Percentiles rank a stretch among this genome's conserved stretches.
Conservation (phyloP, 2,329 filamentous ascomycete species). For the Penicillium sp. region DNA sequence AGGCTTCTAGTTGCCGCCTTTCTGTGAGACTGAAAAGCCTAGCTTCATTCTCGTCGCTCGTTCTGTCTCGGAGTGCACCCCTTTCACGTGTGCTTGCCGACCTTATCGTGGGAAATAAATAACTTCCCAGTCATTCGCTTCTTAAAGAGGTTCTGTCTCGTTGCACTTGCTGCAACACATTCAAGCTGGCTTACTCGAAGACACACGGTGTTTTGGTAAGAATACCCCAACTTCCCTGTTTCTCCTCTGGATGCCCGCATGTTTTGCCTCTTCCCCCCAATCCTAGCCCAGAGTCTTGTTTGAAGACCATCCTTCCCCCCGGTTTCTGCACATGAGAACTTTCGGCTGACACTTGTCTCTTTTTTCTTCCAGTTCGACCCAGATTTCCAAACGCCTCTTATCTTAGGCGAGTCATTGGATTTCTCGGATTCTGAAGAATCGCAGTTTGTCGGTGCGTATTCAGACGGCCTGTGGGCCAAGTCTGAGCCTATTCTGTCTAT, state of each 20-base stretch:
- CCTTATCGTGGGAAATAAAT: constrained; percentile 38
- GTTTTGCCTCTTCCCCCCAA: constrained; percentile 15
- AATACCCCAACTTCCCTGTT: constrained; percentile 14
- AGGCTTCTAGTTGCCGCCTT: constrained; percentile 29
- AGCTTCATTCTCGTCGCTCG: constrained; percentile 42
- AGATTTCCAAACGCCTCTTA: constrained; percentile 48
- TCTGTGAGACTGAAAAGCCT: constrained; percentile 32
- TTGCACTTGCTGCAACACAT: constrained; percentile 48
- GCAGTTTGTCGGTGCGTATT: constrained; percentile 45
- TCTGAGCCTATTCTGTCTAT: constrained; percentile 69
- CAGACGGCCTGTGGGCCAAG: constrained; percentile 56
- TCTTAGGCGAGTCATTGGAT: constrained; percentile 49
- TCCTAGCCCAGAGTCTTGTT: constrained; percentile 16
- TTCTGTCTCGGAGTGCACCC: constrained; percentile 44
- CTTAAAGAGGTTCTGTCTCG: constrained; percentile 39
- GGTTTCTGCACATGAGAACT: constrained; percentile 7
- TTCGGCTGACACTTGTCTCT: constrained; percentile 16
- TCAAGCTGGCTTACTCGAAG: constrained; percentile 53
- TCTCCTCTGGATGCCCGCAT: constrained; percentile 28
- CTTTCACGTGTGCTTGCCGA: constrained; percentile 31
- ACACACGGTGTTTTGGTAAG: constrained; percentile 48
- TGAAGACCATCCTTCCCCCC: constrained; percentile 8
- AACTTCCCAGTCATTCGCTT: constrained; percentile 51
- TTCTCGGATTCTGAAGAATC: constrained; percentile 48
- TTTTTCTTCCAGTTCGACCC: constrained; percentile 37